These are phyloP conservation scores for Paecilomyces sp. DNA, from an alignment of 2,329 filamentous ascomycete species.

Conservation along the genomic window DNA sequence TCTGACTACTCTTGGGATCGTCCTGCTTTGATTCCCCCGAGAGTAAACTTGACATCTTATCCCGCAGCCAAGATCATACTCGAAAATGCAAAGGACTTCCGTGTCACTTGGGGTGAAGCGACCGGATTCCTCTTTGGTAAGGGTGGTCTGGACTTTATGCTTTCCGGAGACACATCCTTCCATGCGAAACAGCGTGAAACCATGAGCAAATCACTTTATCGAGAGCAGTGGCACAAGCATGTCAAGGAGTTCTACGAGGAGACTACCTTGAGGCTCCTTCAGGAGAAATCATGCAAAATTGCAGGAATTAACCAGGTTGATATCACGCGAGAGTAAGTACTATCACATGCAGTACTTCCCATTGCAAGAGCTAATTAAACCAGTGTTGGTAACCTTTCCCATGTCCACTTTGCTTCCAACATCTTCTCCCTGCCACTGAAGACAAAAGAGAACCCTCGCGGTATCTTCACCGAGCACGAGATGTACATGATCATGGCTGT, in stretches of 20 bases:
- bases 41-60: conserved; percentile 55
- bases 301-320: conserved; percentile 61
- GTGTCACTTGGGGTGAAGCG: conserved; percentile 56
- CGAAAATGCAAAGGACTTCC: conserved; percentile 55
- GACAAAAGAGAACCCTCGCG: conserved; percentile 43
- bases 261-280: conserved; percentile 55
- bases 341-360: neutral
- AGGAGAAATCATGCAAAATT: conserved; percentile 59
- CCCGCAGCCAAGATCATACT: conserved; percentile 56
- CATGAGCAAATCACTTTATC: conserved; percentile 53
- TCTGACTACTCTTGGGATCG: conserved; percentile 63
- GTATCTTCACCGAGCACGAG: conserved; percentile 52
- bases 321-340: conserved; percentile 50
- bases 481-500: conserved; percentile 55
- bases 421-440: conserved; percentile 51
- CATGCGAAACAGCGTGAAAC: conserved; percentile 47
- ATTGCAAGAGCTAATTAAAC: neutral
- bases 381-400: conserved; percentile 46
- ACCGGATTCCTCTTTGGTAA: conserved; percentile 58
- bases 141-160: conserved; percentile 49
- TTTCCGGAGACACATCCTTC: conserved; percentile 45
- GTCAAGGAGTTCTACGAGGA: conserved; percentile 62
- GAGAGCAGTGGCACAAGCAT: conserved; percentile 54
- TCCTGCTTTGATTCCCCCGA: conserved; percentile 46
- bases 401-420: conserved; percentile 49